Percentiles rank a stretch among this genome's conserved stretches.
Conservation (phyloP, 192 early-diverging fungal genomes). For the Pilobolus umbonatus region DNA sequence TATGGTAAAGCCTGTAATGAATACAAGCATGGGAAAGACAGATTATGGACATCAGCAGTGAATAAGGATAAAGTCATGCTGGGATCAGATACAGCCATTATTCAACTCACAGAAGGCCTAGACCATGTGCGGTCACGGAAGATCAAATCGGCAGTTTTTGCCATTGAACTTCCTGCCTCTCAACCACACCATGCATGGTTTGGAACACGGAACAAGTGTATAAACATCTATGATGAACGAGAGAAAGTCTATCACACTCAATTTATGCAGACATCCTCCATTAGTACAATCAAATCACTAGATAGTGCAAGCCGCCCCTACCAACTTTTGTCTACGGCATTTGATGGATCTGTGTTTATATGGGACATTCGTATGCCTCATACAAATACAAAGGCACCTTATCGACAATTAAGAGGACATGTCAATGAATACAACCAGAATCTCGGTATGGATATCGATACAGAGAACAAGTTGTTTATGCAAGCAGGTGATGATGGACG, state of each 20-base stretch:
- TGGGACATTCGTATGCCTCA: slow-evolving; percentile 1
- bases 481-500: background rate
- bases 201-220: background rate
- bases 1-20: background rate
- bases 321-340: background rate
- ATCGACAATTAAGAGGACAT: background rate
- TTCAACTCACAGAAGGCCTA: background rate
- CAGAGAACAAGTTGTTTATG: slow-evolving; percentile 1
- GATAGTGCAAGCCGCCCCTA: background rate
- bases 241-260: background rate
- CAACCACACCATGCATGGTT: background rate
- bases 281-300: background rate
- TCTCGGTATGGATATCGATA: slow-evolving; percentile 1
- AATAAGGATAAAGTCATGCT: background rate
- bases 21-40: background rate
- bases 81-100: background rate
- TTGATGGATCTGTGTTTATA: slow-evolving; percentile 1
- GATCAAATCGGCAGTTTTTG: background rate
- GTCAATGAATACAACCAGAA: background rate
- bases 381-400: background rate
- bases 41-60: background rate
- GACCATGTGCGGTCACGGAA: background rate
- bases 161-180: background rate
- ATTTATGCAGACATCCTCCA: background rate
- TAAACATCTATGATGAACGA: background rate